Conservation (phyloP, 192 early-diverging fungal genomes). For the Backusella tuberculispora region DNA sequence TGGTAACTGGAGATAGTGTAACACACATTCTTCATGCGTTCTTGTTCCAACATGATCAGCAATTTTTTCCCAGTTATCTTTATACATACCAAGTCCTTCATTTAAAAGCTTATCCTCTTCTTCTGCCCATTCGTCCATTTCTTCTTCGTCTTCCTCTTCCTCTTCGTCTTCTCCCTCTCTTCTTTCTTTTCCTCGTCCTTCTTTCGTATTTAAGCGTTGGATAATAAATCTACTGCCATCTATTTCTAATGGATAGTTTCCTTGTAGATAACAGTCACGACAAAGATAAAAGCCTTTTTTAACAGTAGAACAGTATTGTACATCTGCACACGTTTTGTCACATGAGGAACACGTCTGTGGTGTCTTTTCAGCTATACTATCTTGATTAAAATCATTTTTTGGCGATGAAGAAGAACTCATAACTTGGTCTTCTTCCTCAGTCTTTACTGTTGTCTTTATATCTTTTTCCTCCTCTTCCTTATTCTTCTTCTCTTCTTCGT, state of each 20-base stretch:
- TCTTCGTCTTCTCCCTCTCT: conserved; percentile 77
- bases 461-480: background rate
- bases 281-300: conserved; percentile 10
- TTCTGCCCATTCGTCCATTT: conserved; percentile 77
- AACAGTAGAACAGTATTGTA: conserved; percentile 7
- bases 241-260: conserved; percentile 27
- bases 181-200: conserved; percentile 63
- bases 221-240: conserved; percentile 14
- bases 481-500: background rate
- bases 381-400: background rate
- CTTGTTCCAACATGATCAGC: conserved; percentile 91
- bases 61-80: conserved; percentile 93
- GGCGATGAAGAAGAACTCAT: background rate
- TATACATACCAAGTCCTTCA: conserved; percentile 91
- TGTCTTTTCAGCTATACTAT: background rate
- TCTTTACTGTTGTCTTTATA: background rate
- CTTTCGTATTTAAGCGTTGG: conserved; percentile 47
- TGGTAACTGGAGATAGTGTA: conserved; percentile 87
- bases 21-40: conserved; percentile 90
- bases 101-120: conserved; percentile 87
- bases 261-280: conserved; percentile 21
- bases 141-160: conserved; percentile 60
- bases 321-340: background rate
- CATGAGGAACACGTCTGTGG: conserved; percentile 16
- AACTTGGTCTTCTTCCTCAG: background rate